Conservation (phyloP, 2,329 filamentous ascomycete species). For the Talaromyces sp. region DNA sequence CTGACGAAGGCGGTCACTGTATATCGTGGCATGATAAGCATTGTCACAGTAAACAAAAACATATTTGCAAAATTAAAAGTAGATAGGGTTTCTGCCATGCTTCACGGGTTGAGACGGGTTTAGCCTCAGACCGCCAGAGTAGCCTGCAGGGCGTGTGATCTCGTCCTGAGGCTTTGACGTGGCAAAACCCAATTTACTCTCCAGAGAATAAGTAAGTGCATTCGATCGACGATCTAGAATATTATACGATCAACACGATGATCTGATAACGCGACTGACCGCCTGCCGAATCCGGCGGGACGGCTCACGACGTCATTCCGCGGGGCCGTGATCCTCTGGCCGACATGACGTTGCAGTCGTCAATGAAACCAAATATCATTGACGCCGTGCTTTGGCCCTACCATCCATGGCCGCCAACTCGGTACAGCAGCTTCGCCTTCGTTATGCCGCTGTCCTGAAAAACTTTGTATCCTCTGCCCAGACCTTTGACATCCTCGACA, state of each 20-base stretch:
- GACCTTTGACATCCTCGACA: constrained; percentile 28
- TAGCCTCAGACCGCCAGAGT: too few relatives aligned
- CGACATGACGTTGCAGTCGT: too few relatives aligned
- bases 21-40: too few relatives aligned
- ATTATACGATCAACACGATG: not conserved
- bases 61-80: too few relatives aligned
- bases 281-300: not conserved
- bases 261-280: not conserved
- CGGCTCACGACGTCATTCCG: not conserved
- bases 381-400: not conserved
- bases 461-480: constrained; percentile 36
- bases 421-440: constrained; percentile 24
- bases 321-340: not conserved
- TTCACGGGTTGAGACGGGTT: too few relatives aligned
- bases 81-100: too few relatives aligned
- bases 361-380: not conserved
- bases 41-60: too few relatives aligned
- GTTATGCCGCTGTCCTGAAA: constrained; percentile 37
- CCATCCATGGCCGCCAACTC: not conserved
- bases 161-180: not conserved
- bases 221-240: not conserved
- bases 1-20: too few relatives aligned
- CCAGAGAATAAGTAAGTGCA: not conserved
- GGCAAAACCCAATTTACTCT: not conserved
- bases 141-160: not conserved